Conservation (phyloP, 495 filamentous ascomycete species). For the Daldinia childiae region DNA sequence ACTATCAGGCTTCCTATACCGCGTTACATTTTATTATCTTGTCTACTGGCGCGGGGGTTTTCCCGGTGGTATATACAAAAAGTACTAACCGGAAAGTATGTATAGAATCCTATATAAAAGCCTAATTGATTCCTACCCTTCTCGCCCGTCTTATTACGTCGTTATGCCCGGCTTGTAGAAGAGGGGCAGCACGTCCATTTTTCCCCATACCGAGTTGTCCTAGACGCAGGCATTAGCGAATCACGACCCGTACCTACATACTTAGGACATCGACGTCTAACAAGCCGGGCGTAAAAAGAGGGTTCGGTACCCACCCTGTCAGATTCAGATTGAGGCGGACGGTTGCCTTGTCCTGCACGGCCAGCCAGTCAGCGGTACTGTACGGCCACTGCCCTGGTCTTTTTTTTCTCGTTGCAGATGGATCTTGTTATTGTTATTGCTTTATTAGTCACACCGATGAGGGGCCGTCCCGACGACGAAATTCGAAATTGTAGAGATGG, state of each 20-base stretch:
- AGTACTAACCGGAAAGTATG: no score
- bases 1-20: not conserved
- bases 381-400: not conserved
- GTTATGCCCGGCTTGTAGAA: not conserved
- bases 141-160: not conserved
- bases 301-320: slow-evolving; percentile 1
- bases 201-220: not conserved
- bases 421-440: not conserved
- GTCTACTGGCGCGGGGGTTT: not conserved
- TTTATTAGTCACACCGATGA: not conserved
- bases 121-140: no score
- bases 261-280: not conserved
- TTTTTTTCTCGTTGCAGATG: not conserved
- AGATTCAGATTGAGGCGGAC: not conserved
- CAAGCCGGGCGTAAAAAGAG: slow-evolving; percentile 4
- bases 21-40: not conserved
- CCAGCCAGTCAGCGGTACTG: not conserved
- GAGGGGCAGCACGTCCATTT: not conserved
- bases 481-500: no score
- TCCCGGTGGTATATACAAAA: not conserved
- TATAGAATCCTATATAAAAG: no score
- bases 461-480: not conserved
- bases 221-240: not conserved
- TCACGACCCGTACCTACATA: not conserved
- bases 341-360: slow-evolving; percentile 1